Percentiles rank a stretch among this genome's conserved stretches.
phyloP scores from a whole-genome alignment of 2,329 filamentous ascomycete species.

The Colletotrichum liriopes region DNA sequence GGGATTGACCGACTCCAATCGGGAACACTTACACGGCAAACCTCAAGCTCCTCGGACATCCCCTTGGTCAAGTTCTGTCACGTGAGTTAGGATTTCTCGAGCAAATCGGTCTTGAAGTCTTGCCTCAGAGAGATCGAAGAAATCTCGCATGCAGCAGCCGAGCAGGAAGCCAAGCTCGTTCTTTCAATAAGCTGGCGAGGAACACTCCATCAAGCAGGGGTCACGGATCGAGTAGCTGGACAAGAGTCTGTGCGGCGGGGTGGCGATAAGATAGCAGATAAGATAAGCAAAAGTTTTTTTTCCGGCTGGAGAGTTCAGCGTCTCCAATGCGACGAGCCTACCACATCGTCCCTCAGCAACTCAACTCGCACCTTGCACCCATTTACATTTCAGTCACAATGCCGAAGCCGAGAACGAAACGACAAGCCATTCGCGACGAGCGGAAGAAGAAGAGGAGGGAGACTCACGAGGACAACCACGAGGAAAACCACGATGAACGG shows the following conservation, averaged over 20 bases:
- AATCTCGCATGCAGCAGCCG: background rate
- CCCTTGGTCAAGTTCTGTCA: background rate
- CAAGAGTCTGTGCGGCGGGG: background rate
- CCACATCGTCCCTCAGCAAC: conserved; percentile 17
- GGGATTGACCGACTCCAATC: too few relatives aligned
- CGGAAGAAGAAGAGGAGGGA: conserved; percentile 58
- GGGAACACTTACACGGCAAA: background rate
- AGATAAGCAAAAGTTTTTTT: conserved; percentile 43
- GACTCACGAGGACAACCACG: conserved; percentile 42
- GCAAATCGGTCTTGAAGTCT: background rate
- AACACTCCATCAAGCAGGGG: background rate
- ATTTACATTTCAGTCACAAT: conserved; percentile 48
- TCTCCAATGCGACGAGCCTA: conserved; percentile 4
- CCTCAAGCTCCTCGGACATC: background rate
- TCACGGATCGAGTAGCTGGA: background rate
- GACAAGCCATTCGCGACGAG: conserved; percentile 57
- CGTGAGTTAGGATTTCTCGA: background rate
- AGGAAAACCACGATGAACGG: conserved; percentile 44
- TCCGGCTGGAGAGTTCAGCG: background rate
- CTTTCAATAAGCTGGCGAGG: background rate
- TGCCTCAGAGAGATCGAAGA: background rate
- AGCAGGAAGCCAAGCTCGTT: background rate
- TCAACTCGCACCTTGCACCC: conserved; percentile 2
- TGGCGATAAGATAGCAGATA: conserved; percentile 45
- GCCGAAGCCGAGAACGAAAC: conserved; percentile 62